Base-by-base conservation (phyloP, 2,329 filamentous ascomycete species). In the Aspergillus sp. region DNA sequence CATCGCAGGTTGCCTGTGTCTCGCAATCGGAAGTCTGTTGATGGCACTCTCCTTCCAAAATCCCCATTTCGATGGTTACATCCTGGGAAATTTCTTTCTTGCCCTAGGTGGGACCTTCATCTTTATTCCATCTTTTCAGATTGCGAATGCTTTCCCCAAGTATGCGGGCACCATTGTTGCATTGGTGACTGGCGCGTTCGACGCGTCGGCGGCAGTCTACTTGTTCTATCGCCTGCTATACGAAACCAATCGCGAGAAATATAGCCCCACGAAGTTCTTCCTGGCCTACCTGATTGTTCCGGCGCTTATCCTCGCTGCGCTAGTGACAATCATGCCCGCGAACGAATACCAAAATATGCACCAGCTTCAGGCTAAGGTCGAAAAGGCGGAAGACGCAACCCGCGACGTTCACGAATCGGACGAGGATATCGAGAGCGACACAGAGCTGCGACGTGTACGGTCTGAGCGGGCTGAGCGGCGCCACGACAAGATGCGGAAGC, bases 121-220 rank as follows among this genome's bases (percentile, higher is more conserved):
- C 48, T 93, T 91, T 68, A 88, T 93, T 41, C 86, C 88, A 5
- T 88, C 87, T 3, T 93, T 92, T 70, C 89, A 93, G 71, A 83
- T 93, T 42, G 89, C 88, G 38, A 93, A 93, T 69, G 86, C 89
- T 0, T 92, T 94, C 63, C 89, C 89, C 0, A 82, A 81, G 50
- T 79, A 88, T 67, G 87, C 88, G 1, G 89, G 89, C 1, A 76
- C 88, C 7, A 89, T 94, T 58, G 79, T 94, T 3, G 88, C 89
- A 1, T 76, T 93, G 6, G 77, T 94, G 34, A 93, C 89, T 0
- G 89, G 89, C 11, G 88, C 88, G 4, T 94, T 93, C 66, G 89
- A 94, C 70, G 87, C 89, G 0, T 91, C 88, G 0, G 89, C 88
- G 54, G 88, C 88, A 9, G 75, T 93, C 2, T 93, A 92, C 61